Evolutionary conservation across 2,329 filamentous ascomycete species (phyloP).

Genomic region (Ophiostoma sp.): DNA sequence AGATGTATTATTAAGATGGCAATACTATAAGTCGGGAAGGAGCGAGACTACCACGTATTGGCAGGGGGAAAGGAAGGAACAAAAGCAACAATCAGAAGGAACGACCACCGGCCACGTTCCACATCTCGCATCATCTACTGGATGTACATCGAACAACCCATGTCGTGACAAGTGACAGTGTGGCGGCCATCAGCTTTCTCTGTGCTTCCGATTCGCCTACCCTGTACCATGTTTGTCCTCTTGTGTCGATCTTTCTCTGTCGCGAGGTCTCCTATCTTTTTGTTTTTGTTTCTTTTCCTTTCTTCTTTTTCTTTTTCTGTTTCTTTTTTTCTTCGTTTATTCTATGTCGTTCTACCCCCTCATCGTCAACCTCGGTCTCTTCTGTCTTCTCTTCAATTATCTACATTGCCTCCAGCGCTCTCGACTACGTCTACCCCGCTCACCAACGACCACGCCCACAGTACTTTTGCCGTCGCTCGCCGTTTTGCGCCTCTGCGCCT

Average conservation of each 20-base stretch:
- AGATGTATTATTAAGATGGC: too few species aligned
- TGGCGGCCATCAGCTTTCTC: conserved; percentile 1
- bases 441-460: neutral
- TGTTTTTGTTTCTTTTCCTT: neutral
- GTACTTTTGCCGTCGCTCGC: conserved; percentile 7
- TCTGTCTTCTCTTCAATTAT: neutral
- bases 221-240: neutral
- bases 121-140: too few species aligned
- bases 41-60: too few species aligned
- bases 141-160: neutral
- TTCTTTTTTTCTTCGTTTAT: neutral
- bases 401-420: neutral
- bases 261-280: neutral
- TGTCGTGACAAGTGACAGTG: neutral
- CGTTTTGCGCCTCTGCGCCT: neutral
- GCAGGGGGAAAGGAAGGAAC: too few species aligned
- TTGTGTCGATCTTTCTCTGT: neutral
- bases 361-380: neutral
- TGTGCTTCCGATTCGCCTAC: neutral
- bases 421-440: neutral
- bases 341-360: neutral
- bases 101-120: too few species aligned
- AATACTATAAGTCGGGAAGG: too few species aligned
- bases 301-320: neutral
- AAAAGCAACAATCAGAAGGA: too few species aligned